Conservation (phyloP, 192 early-diverging fungal species). For the Geosiphon pyriformis region DNA sequence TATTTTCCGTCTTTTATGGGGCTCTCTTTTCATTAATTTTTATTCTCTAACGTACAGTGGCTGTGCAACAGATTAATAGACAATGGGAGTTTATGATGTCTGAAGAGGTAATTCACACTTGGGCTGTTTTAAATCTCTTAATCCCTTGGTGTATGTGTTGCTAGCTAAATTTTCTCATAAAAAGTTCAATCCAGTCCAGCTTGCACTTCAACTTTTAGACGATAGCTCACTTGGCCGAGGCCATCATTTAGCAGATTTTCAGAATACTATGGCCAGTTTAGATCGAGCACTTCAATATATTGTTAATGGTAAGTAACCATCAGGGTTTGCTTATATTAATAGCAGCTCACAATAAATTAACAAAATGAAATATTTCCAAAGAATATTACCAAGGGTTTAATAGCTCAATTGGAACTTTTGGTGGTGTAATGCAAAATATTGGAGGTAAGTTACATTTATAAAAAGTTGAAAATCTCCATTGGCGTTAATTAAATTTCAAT, state of each 20-base stretch:
- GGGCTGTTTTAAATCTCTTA: background rate
- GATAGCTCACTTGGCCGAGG: conserved; percentile 61
- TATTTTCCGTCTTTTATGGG: background rate
- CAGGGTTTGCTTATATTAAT: background rate
- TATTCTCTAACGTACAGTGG: background rate
- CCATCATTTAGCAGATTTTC: conserved; percentile 62
- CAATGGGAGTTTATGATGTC: conserved; percentile 53
- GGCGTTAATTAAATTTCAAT: background rate
- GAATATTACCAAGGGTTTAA: conserved; percentile 81
- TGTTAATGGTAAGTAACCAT: conserved; percentile 47
- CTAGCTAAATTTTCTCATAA: background rate
- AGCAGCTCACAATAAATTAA: background rate
- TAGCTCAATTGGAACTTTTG: conserved; percentile 74
- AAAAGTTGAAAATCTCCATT: no score
- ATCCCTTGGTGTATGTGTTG: background rate
- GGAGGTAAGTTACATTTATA: conserved; percentile 42
- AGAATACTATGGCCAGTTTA: conserved; percentile 48
- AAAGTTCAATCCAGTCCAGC: conserved; percentile 67
- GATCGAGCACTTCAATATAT: conserved; percentile 66
- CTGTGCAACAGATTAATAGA: conserved; percentile 28
- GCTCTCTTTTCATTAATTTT: background rate
- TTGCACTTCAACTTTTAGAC: conserved; percentile 71
- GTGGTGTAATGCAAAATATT: conserved; percentile 69
- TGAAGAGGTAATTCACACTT: conserved; percentile 40
- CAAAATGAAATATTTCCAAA: conserved; percentile 20